A percentile compares a stretch with the other conserved stretches of the same genome.
Conservation (phyloP, 2,329 filamentous ascomycete genomes). For the Trichophyton schoenleinii region DNA sequence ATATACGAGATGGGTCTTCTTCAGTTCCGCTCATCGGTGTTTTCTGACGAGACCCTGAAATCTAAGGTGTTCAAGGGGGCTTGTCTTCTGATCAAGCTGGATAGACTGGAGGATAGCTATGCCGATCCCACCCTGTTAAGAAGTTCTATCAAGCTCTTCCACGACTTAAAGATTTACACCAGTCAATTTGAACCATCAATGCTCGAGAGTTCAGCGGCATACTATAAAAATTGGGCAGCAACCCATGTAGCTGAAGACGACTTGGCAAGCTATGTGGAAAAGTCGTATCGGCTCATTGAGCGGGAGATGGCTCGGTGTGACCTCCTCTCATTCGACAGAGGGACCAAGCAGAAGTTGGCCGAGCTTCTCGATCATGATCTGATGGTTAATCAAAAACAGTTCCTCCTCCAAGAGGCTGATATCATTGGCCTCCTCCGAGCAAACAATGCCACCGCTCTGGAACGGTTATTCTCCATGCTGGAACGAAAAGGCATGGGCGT, state of each 20-base stretch:
- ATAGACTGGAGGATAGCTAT: constrained; percentile 46
- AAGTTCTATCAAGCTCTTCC: constrained; percentile 67
- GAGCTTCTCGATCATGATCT: constrained; percentile 60
- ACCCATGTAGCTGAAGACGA: constrained; percentile 47
- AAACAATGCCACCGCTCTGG: constrained; percentile 57
- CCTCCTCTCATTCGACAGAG: constrained; percentile 66
- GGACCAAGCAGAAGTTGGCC: constrained; percentile 66
- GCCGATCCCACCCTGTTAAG: constrained; percentile 56
- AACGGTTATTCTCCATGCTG: constrained; percentile 65
- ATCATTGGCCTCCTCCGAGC: constrained; percentile 61
- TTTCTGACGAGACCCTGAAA: constrained; percentile 42
- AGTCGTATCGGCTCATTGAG: constrained; percentile 55
- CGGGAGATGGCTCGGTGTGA: constrained; percentile 67
- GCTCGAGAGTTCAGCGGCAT: constrained; percentile 53
- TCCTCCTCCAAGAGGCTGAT: constrained; percentile 53
- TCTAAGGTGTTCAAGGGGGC: constrained; percentile 52
- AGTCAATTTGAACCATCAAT: constrained; percentile 68
- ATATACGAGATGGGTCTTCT: constrained; percentile 70
- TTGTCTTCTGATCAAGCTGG: constrained; percentile 61
- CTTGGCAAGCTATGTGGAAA: constrained; percentile 63
- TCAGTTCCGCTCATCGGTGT: constrained; percentile 56
- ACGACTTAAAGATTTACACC: constrained; percentile 70
- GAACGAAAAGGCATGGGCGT: constrained; percentile 57
- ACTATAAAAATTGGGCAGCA: constrained; percentile 57
- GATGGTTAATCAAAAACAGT: constrained; percentile 53